Evolutionary conservation across 73 alveolate genomes (phyloP), one percentile per base, ranked within the genome.

Genomic region (Paramecium sexaurelia): DNA sequence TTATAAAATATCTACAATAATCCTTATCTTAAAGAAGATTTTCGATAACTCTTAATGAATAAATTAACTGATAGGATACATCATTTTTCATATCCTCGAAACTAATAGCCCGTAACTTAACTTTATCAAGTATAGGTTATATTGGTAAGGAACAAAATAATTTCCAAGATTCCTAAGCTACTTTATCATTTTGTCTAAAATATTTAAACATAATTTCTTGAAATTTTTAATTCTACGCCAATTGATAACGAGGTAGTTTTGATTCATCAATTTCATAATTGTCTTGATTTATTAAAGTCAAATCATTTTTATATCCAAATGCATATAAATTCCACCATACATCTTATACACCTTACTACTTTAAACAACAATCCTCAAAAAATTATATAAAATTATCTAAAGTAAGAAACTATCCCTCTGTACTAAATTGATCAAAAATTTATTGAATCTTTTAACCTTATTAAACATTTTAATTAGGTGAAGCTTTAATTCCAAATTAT

Each of bases 251-350:
- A n/a, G 99, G 99, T 85, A 96, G 84, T 39, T 56, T 69, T 27
- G 45, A 45, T 57, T 39, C 73, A 24, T 75, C 95, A 3, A 86
- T 45, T 2, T 75, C 86, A 17, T 17, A 17, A 67, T 69, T 93
- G 11, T 43, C 56, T 37, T 19, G 29, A n/a, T 71, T 92, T 36
- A 55, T 91, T 87, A 88, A 43, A 67, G 91, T 87, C 86, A 97
- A 85, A 71, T 97, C 98, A 40, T 85, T 71, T 85, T 97, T 93
- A 78, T 92, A 96, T 51, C 91, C 91, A 32, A 90, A 95, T 24
- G 97, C 86, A n/a, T 40, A 57, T 10, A 97, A 66, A 75, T 97
- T 97, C 47, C 89, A 73, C 92, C 99, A 92, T 8, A 97, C 98
- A 1, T 85, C 96, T 7, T 93, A 92, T 26, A 75, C 94, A 43